Base-by-base conservation (phyloP, 495 filamentous ascomycete genomes). In the Terfezia claveryi region DNA sequence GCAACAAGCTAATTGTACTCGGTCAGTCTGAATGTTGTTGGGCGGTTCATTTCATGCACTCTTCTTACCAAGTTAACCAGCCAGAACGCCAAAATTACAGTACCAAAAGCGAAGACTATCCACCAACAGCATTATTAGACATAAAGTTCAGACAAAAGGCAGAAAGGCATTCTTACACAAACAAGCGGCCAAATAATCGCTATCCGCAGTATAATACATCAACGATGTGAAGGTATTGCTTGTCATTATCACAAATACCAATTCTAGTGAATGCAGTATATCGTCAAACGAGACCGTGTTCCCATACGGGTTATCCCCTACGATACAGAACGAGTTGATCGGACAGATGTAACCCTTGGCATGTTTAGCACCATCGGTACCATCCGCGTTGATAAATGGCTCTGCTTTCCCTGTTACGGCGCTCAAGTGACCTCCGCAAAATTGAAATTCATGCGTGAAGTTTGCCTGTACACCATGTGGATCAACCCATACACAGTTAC, bases 171-270 rank as follows among this genome's bases (percentile, higher is more conserved):
- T 62, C 63, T 57, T 20, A 70, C 62, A 93, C 8, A 91, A 68
- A 8, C 88, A 85, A 5, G 84, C 76, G 1, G 82, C 78, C 23
- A 94, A 76, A 60, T 91, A 95, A 61, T 99, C 91, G 55, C 82
- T 92, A 64, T 93, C 79, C 36, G 81, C 85, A 14, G 86, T 86
- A 60, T 84, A 85, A 64, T 99, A 96, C 66, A 99, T 82, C 36
- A 99, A 68, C 63, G 95, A 87, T 1, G 87, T 81, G 65, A 88
- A 96, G 0, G 91, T 96, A 68, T 99, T 99, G 14, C 86, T 85
- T 60, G 83, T 93, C 86, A 99, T 95, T 59, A 96, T 79, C 38
- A 99, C 87, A 67, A 99, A 99, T n/a, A 99, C 89, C 50, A 95
- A 68, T 69, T 96, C 86, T 36, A 95, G 68, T 2, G 87, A 93